phyloP scores from a whole-genome alignment of 306 rosid genomes.

The Dalbergia oliveri region DNA sequence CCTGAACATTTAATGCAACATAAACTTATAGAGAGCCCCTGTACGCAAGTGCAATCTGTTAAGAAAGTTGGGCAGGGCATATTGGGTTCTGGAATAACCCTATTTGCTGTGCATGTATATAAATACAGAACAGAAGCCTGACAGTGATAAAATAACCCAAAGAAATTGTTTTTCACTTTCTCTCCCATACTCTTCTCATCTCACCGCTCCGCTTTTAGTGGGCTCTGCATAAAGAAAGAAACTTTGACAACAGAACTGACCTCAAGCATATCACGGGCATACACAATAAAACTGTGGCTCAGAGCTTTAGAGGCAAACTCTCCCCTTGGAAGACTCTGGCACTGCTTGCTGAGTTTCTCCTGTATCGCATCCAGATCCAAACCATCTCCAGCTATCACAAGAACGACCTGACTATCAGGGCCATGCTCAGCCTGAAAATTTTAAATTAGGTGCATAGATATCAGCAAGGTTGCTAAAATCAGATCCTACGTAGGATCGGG shows the following conservation, averaged over 20 bases:
- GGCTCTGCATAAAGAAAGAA: neutral
- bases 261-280: constrained; percentile 93
- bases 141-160: constrained; percentile 1
- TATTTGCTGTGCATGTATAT: neutral
- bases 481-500: no score
- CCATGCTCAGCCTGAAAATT: constrained; percentile 97
- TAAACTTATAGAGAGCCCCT: neutral
- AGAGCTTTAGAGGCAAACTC: constrained; percentile 89
- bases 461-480: neutral
- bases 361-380: constrained; percentile 80
- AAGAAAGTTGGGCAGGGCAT: neutral
- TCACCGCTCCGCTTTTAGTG: neutral
- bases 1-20: neutral
- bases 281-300: constrained; percentile 87
- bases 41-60: constrained; percentile 18
- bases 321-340: constrained; percentile 94
- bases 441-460: constrained; percentile 35
- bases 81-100: neutral
- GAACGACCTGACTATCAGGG: constrained; percentile 99
- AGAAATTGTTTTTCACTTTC: constrained; percentile 16
- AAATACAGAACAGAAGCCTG: constrained; percentile 8
- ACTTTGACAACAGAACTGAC: constrained; percentile 56
- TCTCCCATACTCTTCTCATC: neutral
- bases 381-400: constrained; percentile 88
- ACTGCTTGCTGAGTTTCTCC: constrained; percentile 86